These are phyloP conservation scores for Seminavis robusta DNA, from an alignment of 108 stramenopile genomes.

Conservation along the genomic window DNA sequence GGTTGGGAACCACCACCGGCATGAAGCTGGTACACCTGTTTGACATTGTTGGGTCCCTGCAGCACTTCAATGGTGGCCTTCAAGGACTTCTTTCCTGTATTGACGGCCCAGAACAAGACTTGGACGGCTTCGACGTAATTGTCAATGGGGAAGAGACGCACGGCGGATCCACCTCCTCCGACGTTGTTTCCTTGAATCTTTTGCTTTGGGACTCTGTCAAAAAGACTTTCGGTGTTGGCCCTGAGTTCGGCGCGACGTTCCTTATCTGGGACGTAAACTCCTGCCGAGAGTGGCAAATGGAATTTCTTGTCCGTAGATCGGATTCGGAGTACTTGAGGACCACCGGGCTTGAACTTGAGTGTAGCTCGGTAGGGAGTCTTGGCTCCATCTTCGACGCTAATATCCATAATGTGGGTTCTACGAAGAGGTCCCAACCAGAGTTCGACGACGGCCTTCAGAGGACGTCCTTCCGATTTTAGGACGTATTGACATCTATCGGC, in stretches of 20 bases:
- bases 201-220: constrained; percentile 41
- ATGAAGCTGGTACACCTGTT: constrained; percentile 49
- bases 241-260: constrained; percentile 51
- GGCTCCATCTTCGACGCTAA: constrained; percentile 56
- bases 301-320: constrained; percentile 52
- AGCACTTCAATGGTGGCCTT: constrained; percentile 52
- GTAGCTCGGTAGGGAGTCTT: constrained; percentile 53
- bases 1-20: constrained; percentile 63
- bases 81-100: constrained; percentile 68
- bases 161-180: constrained; percentile 35
- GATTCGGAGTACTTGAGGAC: constrained; percentile 43
- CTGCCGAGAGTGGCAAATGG: constrained; percentile 55
- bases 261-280: constrained; percentile 50
- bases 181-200: constrained; percentile 45
- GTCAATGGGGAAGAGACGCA: constrained; percentile 61
- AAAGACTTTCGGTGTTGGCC: constrained; percentile 48
- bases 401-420: constrained; percentile 50
- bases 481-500: constrained; percentile 49
- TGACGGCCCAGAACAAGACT: constrained; percentile 49
- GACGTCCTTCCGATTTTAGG: constrained; percentile 61
- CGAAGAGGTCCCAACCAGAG: constrained; percentile 69
- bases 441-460: constrained; percentile 57
- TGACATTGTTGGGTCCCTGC: constrained; percentile 53
- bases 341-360: constrained; percentile 68
- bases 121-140: constrained; percentile 61